These are phyloP conservation scores for Chiua virens DNA, from an alignment of 768 basidiomycete species.

Conservation along the genomic window DNA sequence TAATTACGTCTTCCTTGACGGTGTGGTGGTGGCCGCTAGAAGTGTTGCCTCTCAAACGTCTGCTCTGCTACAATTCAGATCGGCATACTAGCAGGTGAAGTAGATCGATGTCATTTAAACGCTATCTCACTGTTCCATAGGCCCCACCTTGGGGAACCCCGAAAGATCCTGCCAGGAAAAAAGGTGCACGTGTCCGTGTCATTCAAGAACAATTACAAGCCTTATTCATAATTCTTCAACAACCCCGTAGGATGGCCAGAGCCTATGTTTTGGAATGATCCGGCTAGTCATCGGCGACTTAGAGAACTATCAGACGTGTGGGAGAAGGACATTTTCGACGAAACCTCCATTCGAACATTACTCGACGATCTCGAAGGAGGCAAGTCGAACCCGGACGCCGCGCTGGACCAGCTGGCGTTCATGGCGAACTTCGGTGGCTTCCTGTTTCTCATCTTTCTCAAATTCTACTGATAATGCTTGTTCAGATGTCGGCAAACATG, in stretches of 20 bases:
- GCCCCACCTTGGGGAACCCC: slow-evolving; percentile 26
- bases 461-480: not conserved
- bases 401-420: slow-evolving; percentile 28
- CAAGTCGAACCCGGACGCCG: slow-evolving; percentile 16
- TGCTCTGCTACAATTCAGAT: slow-evolving; percentile 30
- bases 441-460: not conserved
- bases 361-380: slow-evolving; percentile 18
- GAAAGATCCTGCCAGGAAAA: slow-evolving; percentile 29
- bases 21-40: slow-evolving; percentile 26
- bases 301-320: slow-evolving; percentile 17
- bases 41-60: slow-evolving; percentile 20
- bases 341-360: slow-evolving; percentile 12
- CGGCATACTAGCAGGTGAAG: slow-evolving; percentile 20
- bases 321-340: slow-evolving; percentile 32
- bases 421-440: slow-evolving; percentile 30
- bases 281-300: slow-evolving; percentile 18
- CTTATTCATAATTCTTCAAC: slow-evolving; percentile 22
- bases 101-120: not conserved
- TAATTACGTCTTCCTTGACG: slow-evolving; percentile 15
- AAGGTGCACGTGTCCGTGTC: slow-evolving; percentile 32
- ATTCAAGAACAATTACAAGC: slow-evolving; percentile 31
- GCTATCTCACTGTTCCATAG: slow-evolving; percentile 15
- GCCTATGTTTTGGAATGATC: slow-evolving; percentile 32
- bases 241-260: slow-evolving; percentile 26
- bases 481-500: slow-evolving; percentile 18